Evolutionary conservation across 2,329 filamentous ascomycete species (phyloP).

Genomic region (Endoconidiophora laricicola): DNA sequence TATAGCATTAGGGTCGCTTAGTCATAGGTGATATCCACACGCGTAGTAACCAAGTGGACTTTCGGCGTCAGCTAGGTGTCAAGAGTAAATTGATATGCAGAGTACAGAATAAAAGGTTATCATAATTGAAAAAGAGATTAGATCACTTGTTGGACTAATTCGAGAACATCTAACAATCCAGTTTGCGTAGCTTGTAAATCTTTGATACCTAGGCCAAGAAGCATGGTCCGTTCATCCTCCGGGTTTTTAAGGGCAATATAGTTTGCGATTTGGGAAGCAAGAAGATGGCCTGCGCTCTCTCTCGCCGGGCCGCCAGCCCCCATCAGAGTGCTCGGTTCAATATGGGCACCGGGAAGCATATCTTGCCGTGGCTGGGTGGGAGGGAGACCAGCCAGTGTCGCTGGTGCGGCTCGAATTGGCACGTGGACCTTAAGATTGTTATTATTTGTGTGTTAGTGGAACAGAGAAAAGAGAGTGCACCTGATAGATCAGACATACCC

Average conservation of each 20-base stretch:
- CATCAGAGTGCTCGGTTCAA: slow-evolving; percentile 75
- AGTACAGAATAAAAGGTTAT: background rate
- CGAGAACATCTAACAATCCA: slow-evolving; percentile 47
- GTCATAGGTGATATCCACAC: too few species aligned
- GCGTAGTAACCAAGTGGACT: too few species aligned
- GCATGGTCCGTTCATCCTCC: slow-evolving; percentile 41
- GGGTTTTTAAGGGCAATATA: slow-evolving; percentile 57
- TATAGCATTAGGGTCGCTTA: too few species aligned
- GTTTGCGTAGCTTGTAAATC: slow-evolving; percentile 34
- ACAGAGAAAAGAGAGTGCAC: background rate
- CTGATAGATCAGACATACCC: slow-evolving; percentile 42
- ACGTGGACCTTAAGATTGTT: slow-evolving; percentile 48
- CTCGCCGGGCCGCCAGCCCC: slow-evolving; percentile 66
- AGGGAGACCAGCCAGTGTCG: slow-evolving; percentile 9
- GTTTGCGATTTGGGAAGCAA: slow-evolving; percentile 78
- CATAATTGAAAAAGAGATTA: slow-evolving; percentile 16
- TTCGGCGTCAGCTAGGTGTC: too few species aligned
- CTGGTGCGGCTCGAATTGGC: slow-evolving; percentile 49
- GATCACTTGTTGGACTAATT: slow-evolving; percentile 42
- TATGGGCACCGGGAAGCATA: slow-evolving; percentile 59
- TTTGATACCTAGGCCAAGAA: slow-evolving; percentile 43
- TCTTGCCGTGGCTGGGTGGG: slow-evolving; percentile 3
- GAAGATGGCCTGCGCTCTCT: slow-evolving; percentile 72
- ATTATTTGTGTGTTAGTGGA: background rate
- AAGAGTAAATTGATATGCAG: too few species aligned